These are phyloP conservation scores for Coemansia sp. DNA, from an alignment of 192 early-diverging fungal species.

Conservation along the genomic window DNA sequence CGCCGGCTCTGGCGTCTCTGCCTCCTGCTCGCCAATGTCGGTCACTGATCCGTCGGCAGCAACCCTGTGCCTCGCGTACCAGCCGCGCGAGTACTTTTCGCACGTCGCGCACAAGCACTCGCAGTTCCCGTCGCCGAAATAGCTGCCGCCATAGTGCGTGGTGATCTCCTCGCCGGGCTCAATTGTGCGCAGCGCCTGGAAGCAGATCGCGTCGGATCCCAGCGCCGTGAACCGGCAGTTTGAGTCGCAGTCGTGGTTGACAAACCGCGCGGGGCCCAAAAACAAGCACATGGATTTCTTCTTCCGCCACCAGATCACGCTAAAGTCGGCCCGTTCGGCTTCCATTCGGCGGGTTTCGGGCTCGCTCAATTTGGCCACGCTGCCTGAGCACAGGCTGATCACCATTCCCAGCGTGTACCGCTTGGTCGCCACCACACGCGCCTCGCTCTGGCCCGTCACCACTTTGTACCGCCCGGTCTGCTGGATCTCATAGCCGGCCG, in stretches of 20 bases:
- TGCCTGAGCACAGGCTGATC: slow-evolving; percentile 50
- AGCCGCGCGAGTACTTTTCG: slow-evolving; percentile 54
- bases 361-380: slow-evolving; percentile 51
- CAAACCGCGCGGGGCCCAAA: slow-evolving; percentile 68
- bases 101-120: slow-evolving; percentile 73
- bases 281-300: slow-evolving; percentile 58
- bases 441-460: slow-evolving; percentile 33
- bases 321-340: slow-evolving; percentile 54
- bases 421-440: slow-evolving; percentile 34
- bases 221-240: slow-evolving; percentile 54
- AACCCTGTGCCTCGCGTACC: slow-evolving; percentile 18
- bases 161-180: slow-evolving; percentile 70
- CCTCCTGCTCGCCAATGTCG: neutral
- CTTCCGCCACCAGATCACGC: slow-evolving; percentile 61
- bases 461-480: slow-evolving; percentile 56
- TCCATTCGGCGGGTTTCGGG: slow-evolving; percentile 36
- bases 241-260: slow-evolving; percentile 71
- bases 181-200: slow-evolving; percentile 63
- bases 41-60: no score
- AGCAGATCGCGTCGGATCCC: slow-evolving; percentile 54
- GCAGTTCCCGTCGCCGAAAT: slow-evolving; percentile 64
- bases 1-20: neutral
- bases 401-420: slow-evolving; percentile 35
- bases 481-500: slow-evolving; percentile 63
- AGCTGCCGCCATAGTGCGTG: slow-evolving; percentile 60